Evolutionary conservation across 1,284 basidiomycete genomes (phyloP), one percentile per base, ranked within the genome.

Genomic region (Malassezia psittaci): DNA sequence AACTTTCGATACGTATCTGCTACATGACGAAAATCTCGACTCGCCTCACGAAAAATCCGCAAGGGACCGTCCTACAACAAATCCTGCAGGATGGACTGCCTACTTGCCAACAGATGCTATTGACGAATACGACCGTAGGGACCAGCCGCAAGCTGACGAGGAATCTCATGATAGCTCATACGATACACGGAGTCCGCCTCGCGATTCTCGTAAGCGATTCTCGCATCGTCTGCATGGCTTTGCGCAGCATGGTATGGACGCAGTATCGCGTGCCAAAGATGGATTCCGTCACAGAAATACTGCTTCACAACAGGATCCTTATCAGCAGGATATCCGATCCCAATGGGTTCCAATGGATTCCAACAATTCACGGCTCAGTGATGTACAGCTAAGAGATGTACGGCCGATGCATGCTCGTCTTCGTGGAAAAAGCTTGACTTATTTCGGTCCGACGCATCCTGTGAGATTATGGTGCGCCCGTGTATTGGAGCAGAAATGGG

Each of bases 391-490:
- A 34, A 42, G 24, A 32, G 35, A 24, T 16, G 16, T 32, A 29
- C 48, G 42, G 0, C 44, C 58, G 15, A n/a, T 46, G 8, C 33
- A 51, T 19, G 33, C 37, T 40, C n/a, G 11, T 12, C 58, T 93
- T 44, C 82, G 88, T 59, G 90, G 91, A 7, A 80, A 83, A 38
- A 88, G 88, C 9, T 77, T 96, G 42, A 84, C 87, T 9, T 78
- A 85, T 54, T 81, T 96, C 60, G 85, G 85, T 5, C 82, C 86
- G 3, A 78, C 64, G 1, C 67, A 65, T 45, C 49, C 45, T 2
- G 32, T 71, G 15, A 64, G 70, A 10, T 56, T 57, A 29, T 19
- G 42, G 51, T 54, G 65, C 13, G 62, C 57, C 44, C 38, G 34
- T 10, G 24, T 64, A 3, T 45, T 67, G 9, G 16, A 37, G 3